Base-by-base conservation (phyloP, 352 stramenopile species). In the Globisporangium parvum region DNA sequence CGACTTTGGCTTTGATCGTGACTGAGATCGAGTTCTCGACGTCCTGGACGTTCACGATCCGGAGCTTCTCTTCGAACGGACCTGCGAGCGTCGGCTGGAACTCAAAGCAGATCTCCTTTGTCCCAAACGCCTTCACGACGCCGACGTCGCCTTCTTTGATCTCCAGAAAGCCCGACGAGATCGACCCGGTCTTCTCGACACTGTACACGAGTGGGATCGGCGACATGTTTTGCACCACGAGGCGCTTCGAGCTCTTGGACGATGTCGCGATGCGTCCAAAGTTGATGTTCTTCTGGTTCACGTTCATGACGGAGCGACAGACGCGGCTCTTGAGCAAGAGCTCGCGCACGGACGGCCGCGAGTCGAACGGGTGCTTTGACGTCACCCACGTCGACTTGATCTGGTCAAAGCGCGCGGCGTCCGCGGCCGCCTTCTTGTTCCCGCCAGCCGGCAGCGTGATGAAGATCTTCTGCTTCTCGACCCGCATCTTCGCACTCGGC, bases 281-380 rank as follows among this genome's bases (percentile, higher is more conserved):
- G 61, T 96, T 96, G 61, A 96, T 96, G 57, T 96, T 96, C 56
- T 96, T 96, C 65, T 96, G 86, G 55, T 96, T 96, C 49, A 96
- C 85, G 45, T 94, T 92, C 74, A 96, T 77, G 12, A 96, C 80
- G 1, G 85, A 94, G 18, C 85, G 82, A 40, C 80, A 94, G 11
- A 96, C 83, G 53, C 81, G 80, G 58, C 82, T 80, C 59, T 93
- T 92, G 6, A 96, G 67, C 8, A 96, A 63, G 40, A 96, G 60
- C 46, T 96, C 86, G 53, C 86, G 75, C 23, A 96, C 85, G 18
- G 83, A 93, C 33, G 77, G 58, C 0, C 80, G 65, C 35, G 77
- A 83, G 63, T 93, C 82, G 55, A 95, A 93, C 10, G 85, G 81
- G 52, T 95, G 85, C 51, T 87, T 91, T 0, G 80, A 84, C 42